phyloP scores from a whole-genome alignment of 148 eudicot genomes.

The Drosera capensis region DNA sequence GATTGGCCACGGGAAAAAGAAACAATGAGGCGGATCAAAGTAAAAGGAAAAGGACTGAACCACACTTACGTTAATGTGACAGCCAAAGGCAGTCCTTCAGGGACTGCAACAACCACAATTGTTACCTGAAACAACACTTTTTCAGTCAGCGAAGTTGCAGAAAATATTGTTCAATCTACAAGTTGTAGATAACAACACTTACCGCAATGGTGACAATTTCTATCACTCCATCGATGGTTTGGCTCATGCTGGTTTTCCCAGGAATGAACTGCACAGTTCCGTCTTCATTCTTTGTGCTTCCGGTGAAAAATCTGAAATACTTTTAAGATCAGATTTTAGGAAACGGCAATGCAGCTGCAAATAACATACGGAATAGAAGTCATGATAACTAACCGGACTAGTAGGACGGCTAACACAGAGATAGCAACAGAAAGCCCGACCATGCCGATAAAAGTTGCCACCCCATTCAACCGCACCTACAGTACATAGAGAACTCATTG shows the following conservation, averaged over 20 bases:
- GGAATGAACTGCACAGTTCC: conserved; percentile 48
- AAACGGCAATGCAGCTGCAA: neutral
- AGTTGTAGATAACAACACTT: conserved; percentile 16
- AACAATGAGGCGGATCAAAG: neutral
- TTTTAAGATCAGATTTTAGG: neutral
- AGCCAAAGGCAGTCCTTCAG: conserved; percentile 94
- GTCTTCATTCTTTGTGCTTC: conserved; percentile 42
- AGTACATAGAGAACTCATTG: neutral
- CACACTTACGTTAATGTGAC: conserved; percentile 81
- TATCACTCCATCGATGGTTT: conserved; percentile 47
- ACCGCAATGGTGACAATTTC: conserved; percentile 63
- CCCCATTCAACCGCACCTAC: conserved; percentile 84
- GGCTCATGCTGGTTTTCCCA: conserved; percentile 40
- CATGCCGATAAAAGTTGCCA: conserved; percentile 80
- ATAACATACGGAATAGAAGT: neutral
- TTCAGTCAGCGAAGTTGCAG: conserved; percentile 10
- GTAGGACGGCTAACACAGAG: conserved; percentile 43
- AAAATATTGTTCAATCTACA: neutral
- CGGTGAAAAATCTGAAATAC: conserved; percentile 43
- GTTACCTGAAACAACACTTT: conserved; percentile 51
- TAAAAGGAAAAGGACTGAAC: neutral
- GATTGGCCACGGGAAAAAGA: neutral
- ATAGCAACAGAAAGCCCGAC: conserved; percentile 82
- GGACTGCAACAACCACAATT: conserved; percentile 93
- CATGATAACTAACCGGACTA: conserved; percentile 35